Evolutionary conservation across 2,329 filamentous ascomycete species (phyloP).

Genomic region (Calycina herbarum): DNA sequence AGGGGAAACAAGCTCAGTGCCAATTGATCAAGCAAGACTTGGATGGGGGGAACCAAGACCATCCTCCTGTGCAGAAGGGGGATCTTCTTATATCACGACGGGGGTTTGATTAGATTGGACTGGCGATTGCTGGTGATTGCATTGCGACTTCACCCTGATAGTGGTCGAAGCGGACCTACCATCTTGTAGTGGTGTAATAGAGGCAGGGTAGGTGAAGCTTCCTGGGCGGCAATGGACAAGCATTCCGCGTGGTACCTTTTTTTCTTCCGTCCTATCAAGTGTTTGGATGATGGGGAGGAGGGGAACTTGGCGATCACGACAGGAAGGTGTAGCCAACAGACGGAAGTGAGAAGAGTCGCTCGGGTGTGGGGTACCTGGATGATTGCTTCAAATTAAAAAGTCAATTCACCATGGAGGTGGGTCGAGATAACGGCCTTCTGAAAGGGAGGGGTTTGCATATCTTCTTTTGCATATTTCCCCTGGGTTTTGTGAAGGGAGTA

Average conservation of each 20-base stretch:
- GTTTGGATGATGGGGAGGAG: not conserved
- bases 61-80: not conserved
- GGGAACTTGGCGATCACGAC: not conserved
- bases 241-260: conserved; percentile 3
- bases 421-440: too few relatives aligned
- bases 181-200: not conserved
- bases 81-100: conserved; percentile 1
- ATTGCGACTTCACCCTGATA: not conserved
- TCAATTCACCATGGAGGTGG: too few relatives aligned
- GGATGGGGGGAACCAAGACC: not conserved
- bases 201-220: not conserved
- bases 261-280: not conserved
- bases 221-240: not conserved
- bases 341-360: too few relatives aligned
- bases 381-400: too few relatives aligned
- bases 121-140: not conserved
- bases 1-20: conserved; percentile 4
- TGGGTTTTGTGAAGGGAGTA: too few relatives aligned
- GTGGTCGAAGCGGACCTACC: not conserved
- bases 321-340: not conserved
- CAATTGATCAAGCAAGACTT: conserved; percentile 7
- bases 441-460: too few relatives aligned
- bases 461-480: too few relatives aligned
- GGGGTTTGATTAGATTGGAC: not conserved
- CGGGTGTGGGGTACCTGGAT: too few relatives aligned